A percentile compares a stretch with the other conserved stretches of the same genome.
These are phyloP conservation scores for Pythium oligandrum DNA, from an alignment of 352 stramenopile species.

Conservation along the genomic window DNA sequence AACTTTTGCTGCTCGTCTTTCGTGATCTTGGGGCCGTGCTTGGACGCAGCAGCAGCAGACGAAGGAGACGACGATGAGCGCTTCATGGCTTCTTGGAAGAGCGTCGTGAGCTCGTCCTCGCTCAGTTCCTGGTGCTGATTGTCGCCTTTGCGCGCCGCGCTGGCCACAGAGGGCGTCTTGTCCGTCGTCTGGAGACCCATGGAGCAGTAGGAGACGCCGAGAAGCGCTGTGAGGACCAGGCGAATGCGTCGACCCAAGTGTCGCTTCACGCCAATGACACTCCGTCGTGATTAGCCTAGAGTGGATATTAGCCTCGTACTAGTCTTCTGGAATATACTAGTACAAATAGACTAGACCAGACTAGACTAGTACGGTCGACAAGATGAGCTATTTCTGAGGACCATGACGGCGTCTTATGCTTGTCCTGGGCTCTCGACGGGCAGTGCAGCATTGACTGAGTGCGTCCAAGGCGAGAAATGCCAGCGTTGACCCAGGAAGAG, in stretches of 20 bases:
- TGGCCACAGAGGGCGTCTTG: background rate
- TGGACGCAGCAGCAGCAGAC: background rate
- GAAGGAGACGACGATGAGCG: conserved; percentile 2
- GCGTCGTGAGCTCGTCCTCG: conserved; percentile 36
- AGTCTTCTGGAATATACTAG: background rate
- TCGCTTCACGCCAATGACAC: background rate
- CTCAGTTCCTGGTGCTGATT: conserved; percentile 17
- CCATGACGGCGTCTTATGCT: too few relatives aligned
- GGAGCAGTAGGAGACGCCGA: background rate
- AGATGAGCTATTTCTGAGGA: background rate
- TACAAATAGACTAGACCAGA: background rate
- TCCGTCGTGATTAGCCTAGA: too few relatives aligned
- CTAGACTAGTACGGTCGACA: background rate
- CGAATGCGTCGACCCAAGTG: background rate
- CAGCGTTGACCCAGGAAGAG: conserved; percentile 29
- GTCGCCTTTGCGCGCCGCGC: background rate
- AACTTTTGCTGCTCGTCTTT: conserved; percentile 81
- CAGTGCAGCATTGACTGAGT: too few relatives aligned
- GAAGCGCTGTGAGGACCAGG: background rate
- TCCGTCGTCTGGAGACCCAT: background rate
- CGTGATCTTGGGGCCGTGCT: conserved; percentile 23
- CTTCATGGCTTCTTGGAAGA: conserved; percentile 54
- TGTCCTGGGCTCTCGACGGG: too few relatives aligned
- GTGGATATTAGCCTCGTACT: background rate
- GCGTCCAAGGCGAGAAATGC: conserved; percentile 17